phyloP scores from a whole-genome alignment of 2,329 filamentous ascomycete species.

The Fragosphaeria purpurea region DNA sequence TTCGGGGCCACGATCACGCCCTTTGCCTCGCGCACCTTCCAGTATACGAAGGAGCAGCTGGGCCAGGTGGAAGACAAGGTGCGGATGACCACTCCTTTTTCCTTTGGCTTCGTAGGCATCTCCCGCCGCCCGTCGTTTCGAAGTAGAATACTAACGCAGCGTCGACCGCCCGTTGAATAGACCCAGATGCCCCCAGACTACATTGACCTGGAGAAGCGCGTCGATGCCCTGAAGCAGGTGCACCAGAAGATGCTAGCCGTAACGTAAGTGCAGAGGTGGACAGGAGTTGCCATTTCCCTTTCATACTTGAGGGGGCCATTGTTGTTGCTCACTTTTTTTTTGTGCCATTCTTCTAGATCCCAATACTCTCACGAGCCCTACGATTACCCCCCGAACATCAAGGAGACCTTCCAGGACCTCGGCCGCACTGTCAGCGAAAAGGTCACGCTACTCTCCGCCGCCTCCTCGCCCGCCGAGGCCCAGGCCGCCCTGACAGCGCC shows the following conservation, averaged over 20 bases:
- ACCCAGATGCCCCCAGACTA: slow-evolving; percentile 96
- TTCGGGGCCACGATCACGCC: slow-evolving; percentile 78
- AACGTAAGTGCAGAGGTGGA: slow-evolving; percentile 54
- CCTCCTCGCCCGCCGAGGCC: slow-evolving; percentile 78
- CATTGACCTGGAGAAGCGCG: slow-evolving; percentile 95
- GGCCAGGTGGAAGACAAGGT: slow-evolving; percentile 93
- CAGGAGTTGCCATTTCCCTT: no score
- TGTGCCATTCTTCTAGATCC: slow-evolving; percentile 44
- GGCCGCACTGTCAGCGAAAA: slow-evolving; percentile 95
- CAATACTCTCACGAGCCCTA: slow-evolving; percentile 84
- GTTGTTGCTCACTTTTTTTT: not conserved
- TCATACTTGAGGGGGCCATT: no score
- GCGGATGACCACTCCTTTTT: not conserved
- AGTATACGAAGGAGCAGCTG: slow-evolving; percentile 96
- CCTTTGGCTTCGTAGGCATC: no score
- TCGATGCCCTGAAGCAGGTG: slow-evolving; percentile 92
- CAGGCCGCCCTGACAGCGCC: slow-evolving; percentile 88
- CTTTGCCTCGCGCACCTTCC: slow-evolving; percentile 86
- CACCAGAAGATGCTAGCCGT: slow-evolving; percentile 96
- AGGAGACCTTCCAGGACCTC: slow-evolving; percentile 94
- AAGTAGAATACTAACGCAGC: no score
- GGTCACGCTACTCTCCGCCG: slow-evolving; percentile 78
- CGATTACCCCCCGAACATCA: slow-evolving; percentile 96
- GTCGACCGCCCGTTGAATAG: slow-evolving; percentile 31
- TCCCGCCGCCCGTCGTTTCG: no score